Conservation (phyloP, 768 basidiomycete species). For the Infundibulicybe gibba region DNA sequence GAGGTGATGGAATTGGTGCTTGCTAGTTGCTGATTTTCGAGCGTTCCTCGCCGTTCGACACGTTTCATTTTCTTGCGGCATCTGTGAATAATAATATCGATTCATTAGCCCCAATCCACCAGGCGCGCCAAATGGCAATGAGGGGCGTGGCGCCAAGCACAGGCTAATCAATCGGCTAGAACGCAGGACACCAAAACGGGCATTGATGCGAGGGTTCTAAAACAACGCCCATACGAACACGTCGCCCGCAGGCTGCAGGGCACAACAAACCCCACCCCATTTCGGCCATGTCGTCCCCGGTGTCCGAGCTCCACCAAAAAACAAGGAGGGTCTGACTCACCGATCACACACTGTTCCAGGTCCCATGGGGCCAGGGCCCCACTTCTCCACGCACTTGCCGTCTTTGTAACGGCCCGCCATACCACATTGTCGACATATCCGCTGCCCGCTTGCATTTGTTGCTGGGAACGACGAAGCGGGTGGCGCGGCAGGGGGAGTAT, state of each 20-base stretch:
- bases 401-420: slow-evolving; percentile 76
- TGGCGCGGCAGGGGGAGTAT: slow-evolving; percentile 8
- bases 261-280: not conserved
- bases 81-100: slow-evolving; percentile 22
- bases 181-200: not conserved
- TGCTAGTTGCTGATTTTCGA: slow-evolving; percentile 38
- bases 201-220: not conserved
- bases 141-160: too few relatives aligned
- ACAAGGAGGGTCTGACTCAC: slow-evolving; percentile 26
- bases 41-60: slow-evolving; percentile 68
- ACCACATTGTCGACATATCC: slow-evolving; percentile 77
- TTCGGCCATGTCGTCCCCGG: not conserved
- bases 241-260: too few relatives aligned
- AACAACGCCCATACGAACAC: too few relatives aligned
- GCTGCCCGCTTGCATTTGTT: slow-evolving; percentile 61
- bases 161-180: too few relatives aligned
- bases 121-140: too few relatives aligned
- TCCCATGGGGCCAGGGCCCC: slow-evolving; percentile 82
- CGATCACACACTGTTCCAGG: slow-evolving; percentile 84
- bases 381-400: slow-evolving; percentile 83
- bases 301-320: too few relatives aligned
- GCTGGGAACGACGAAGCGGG: slow-evolving; percentile 32
- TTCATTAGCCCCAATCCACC: too few relatives aligned
- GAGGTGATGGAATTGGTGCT: slow-evolving; percentile 8
- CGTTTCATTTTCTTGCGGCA: slow-evolving; percentile 88